Base-by-base conservation (phyloP, 169 alveolate genomes). In the Eimeria falciformis region DNA sequence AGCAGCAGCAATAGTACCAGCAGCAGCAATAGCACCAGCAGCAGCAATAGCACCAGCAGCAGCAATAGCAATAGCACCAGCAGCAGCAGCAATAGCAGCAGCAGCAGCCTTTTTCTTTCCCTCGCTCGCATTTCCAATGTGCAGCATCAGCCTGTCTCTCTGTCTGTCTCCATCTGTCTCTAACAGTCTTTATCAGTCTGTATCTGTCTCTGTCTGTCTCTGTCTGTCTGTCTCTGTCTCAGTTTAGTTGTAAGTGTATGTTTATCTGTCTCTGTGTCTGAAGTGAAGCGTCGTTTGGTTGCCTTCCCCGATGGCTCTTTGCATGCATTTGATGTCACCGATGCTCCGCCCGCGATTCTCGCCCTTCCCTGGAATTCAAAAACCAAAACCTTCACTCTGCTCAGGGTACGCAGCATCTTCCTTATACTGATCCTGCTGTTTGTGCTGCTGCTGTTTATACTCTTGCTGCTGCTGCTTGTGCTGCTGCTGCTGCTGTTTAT, bases 311-410 rank as follows among this genome's bases (percentile, higher is more conserved):
- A 85, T 45, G 92, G 92, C 58, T 29, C 23, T 27, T 37, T 55
- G 0, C 84, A 65, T 3, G 2, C 71, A 0, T 85, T 85, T 40
- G 92, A 85, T 56, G 84, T 85, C 29, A 58, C 92, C 3, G 71
- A n/a, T 14, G 92, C 92, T 9, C 92, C 92, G 53, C 92, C 92
- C 21, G 92, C 92, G 5, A 84, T 85, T 56, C 21, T 85, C 25
- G 55, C 55, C 25, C 84, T 85, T 5, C 92, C 92, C 25, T 85
- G 40, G 73, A 25, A 40, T 29, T 27, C 85, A 29, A 3, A 21
- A 9, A 85, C 83, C 3, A 85, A 69, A 47, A 85, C 83, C 3
- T 5, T 85, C 18, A 85, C 92, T 21, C 85, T 85, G 4, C 83
- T 85, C 55, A 85, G 66, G 84, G 92, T 85, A 29, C 6, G 65